Percentiles rank a stretch among this genome's conserved stretches.
phyloP scores from a whole-genome alignment of 768 basidiomycete species.

The Boletus rubropictus region DNA sequence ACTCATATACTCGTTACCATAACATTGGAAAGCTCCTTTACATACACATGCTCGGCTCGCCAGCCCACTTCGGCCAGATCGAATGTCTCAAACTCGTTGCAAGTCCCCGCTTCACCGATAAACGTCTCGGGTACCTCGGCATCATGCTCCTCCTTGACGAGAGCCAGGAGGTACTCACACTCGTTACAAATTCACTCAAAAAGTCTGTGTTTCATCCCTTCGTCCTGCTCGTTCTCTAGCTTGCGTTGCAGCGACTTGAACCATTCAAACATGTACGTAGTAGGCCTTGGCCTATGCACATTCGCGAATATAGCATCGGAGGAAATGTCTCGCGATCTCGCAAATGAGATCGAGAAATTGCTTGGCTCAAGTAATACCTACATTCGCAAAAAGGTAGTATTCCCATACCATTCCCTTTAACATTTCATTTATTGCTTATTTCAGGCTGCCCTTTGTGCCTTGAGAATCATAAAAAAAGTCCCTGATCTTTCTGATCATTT shows the following conservation, averaged over 20 bases:
- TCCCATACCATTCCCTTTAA: neutral
- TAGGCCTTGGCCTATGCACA: conserved; percentile 93
- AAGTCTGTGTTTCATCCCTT: conserved; percentile 50
- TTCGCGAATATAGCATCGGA: conserved; percentile 99
- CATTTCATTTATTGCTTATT: neutral
- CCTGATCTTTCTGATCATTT: conserved; percentile 96
- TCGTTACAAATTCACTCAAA: conserved; percentile 97
- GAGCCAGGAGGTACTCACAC: conserved; percentile 93
- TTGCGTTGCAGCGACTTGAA: conserved; percentile 82
- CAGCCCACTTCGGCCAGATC: conserved; percentile 98
- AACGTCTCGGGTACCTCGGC: conserved; percentile 91
- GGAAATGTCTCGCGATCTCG: conserved; percentile 98
- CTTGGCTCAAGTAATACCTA: conserved; percentile 97
- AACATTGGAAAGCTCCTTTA: conserved; percentile 97
- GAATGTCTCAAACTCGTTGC: conserved; percentile 94
- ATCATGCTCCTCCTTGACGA: conserved; percentile 98
- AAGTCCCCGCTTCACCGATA: conserved; percentile 92
- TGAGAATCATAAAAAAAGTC: conserved; percentile 91
- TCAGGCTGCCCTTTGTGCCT: conserved; percentile 91
- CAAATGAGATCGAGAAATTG: conserved; percentile 96
- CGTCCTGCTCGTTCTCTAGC: conserved; percentile 7
- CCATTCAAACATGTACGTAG: conserved; percentile 98
- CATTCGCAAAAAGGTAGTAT: conserved; percentile 89
- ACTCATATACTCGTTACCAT: conserved; percentile 90
- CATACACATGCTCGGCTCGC: conserved; percentile 98